Evolutionary conservation across 2,329 filamentous ascomycete species (phyloP).

Genomic region (Fusarium virguliforme): DNA sequence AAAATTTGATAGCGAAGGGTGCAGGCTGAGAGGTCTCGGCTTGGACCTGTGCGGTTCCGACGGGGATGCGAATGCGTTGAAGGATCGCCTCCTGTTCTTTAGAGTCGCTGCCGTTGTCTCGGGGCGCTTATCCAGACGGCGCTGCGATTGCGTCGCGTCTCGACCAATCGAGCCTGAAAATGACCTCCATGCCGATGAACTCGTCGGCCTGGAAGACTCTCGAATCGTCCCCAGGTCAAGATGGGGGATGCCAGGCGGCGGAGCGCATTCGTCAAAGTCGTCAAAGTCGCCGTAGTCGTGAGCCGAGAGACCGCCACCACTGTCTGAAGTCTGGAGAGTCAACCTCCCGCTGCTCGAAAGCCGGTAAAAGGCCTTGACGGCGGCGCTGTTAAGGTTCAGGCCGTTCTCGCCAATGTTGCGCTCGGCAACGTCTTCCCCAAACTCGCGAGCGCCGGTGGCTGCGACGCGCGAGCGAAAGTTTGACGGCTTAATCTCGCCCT

Average conservation of each 20-base stretch:
- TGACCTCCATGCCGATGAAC: conserved; percentile 42
- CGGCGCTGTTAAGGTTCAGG: conserved; percentile 54
- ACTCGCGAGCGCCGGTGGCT: conserved; percentile 68
- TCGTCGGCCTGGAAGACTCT: conserved; percentile 31
- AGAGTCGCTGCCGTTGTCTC: conserved; percentile 16
- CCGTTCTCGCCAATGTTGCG: conserved; percentile 67
- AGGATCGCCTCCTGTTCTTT: conserved; percentile 44
- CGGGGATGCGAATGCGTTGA: conserved; percentile 44
- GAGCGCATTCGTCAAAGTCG: conserved; percentile 39
- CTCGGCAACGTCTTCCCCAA: conserved; percentile 77
- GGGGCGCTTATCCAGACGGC: conserved; percentile 27
- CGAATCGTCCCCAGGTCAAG: conserved; percentile 27
- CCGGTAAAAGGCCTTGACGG: conserved; percentile 58
- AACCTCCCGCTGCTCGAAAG: conserved; percentile 29
- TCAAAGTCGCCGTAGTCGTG: conserved; percentile 8
- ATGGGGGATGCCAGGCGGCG: conserved; percentile 40
- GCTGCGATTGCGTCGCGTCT: conserved; percentile 14
- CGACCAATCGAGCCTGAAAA: conserved; percentile 31
- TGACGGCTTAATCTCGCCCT: conserved; percentile 65
- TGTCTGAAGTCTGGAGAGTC: conserved; percentile 9
- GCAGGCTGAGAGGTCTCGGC: conserved; percentile 45
- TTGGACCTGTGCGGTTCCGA: conserved; percentile 28
- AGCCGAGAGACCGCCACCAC: background rate
- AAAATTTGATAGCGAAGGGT: conserved; percentile 43
- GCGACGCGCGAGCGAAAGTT: conserved; percentile 66